These are phyloP conservation scores for Fraxinus sp. DNA, from an alignment of 305 asterid species.

Conservation along the genomic window DNA sequence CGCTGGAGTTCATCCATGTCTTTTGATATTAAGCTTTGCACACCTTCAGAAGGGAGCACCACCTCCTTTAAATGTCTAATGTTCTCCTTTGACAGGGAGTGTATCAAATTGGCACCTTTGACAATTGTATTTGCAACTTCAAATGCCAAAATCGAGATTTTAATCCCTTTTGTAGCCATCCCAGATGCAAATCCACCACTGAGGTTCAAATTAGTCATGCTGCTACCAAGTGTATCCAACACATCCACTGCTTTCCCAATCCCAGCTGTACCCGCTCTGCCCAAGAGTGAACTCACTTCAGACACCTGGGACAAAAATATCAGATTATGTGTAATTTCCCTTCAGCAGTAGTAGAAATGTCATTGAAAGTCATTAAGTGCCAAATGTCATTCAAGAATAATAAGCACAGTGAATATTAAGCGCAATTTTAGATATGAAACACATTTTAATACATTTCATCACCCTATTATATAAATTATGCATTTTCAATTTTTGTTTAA, in stretches of 20 bases:
- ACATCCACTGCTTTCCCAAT: conserved; percentile 89
- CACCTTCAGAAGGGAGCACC: conserved; percentile 85
- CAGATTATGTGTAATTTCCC: conserved; percentile 4
- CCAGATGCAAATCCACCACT: conserved; percentile 80
- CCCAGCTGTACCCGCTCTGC: conserved; percentile 83
- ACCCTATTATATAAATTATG: background rate
- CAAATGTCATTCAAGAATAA: background rate
- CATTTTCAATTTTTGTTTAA: background rate
- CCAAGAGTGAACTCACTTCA: conserved; percentile 79
- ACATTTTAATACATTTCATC: background rate
- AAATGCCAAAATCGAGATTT: conserved; percentile 81
- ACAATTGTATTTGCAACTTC: conserved; percentile 94
- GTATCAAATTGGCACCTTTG: conserved; percentile 85
- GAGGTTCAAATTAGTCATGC: conserved; percentile 85
- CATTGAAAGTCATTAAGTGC: background rate
- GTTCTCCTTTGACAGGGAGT: conserved; percentile 72
- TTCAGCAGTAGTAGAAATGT: background rate
- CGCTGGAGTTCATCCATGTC: conserved; percentile 78
- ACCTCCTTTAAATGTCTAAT: conserved; percentile 67
- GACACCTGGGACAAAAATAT: conserved; percentile 58
- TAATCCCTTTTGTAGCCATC: conserved; percentile 70
- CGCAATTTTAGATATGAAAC: background rate
- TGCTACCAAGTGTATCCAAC: conserved; percentile 89
- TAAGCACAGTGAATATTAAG: background rate
- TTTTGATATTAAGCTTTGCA: conserved; percentile 66